Base-by-base conservation (phyloP, 257 asterid species). In the Knoxia roxburghii region DNA sequence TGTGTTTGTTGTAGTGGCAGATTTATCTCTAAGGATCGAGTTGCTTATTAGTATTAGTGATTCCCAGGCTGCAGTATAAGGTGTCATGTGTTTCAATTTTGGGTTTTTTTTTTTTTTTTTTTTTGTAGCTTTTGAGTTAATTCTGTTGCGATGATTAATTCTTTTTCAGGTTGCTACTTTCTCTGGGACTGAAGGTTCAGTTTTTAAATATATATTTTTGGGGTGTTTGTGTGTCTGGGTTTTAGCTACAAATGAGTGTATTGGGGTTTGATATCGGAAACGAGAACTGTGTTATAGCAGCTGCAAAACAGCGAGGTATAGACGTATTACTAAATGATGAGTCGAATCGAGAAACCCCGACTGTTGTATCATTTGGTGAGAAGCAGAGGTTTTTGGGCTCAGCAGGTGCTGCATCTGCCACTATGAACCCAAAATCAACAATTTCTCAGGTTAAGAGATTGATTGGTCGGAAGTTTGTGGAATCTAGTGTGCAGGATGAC, bases 211-310 rank as follows among this genome's bases (percentile, higher is more conserved):
- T 65, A 43, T 24, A 49, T 30, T 41, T 56, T 37, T 65, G 58
- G 71, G 65, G 80, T 64, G 66, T 66, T 39, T 45, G 58, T 73
- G 55, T 18, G 51, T 46, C 59, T 45, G 72, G 61, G 69, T 10
- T 45, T 64, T 54, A 24, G 58, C 68, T 67, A 81, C 78, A 84
- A 80, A 88, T 90, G 95, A 90, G 95, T 75, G 89, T 83, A 52
- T 70, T 93, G 69, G 99, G 99, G 75, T 90, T 88, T 75, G 99
- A 93, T 72, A 80, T 93, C 30, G 99, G 99, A 64, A 93, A 93
- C 70, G 99, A 93, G 74, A 90, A 86, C 85, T 87, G 96, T 75
- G 99, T 93, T 58, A 83, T 90, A 62, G 96, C 89, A 43, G 96
- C 81, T 53, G 90, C 92, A 21, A 93, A 81, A 81, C 92, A 90